Evolutionary conservation across 441 rosid genomes (phyloP).

Genomic region (Biscutella laevigata): DNA sequence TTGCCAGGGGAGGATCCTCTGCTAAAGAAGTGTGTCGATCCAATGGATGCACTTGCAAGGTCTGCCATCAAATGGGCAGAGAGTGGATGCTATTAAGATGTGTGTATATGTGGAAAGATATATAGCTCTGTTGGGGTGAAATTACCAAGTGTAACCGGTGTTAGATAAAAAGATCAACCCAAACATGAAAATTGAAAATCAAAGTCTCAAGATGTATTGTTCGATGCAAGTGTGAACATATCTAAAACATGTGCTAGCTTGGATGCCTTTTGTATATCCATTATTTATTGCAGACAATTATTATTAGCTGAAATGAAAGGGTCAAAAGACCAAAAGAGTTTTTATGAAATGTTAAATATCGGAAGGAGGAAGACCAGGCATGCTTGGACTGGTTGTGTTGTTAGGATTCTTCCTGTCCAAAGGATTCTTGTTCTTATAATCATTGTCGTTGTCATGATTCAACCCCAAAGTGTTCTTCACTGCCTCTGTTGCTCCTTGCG

Average conservation of each 20-base stretch:
- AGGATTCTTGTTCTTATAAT: slow-evolving; percentile 23
- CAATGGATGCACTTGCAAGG: slow-evolving; percentile 61
- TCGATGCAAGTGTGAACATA: slow-evolving; percentile 14
- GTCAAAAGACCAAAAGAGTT: background rate
- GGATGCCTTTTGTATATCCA: background rate
- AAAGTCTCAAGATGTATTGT: slow-evolving; percentile 8
- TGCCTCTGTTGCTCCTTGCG: slow-evolving; percentile 46
- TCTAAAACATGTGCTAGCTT: slow-evolving; percentile 4
- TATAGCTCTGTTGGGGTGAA: background rate
- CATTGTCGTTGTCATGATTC: slow-evolving; percentile 23
- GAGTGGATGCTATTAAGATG: slow-evolving; percentile 8
- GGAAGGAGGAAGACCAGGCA: slow-evolving; percentile 30
- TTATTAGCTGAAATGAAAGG: background rate
- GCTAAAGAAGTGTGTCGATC: slow-evolving; percentile 59
- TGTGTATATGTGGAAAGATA: background rate
- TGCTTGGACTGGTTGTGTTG: slow-evolving; percentile 21
- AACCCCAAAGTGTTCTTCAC: slow-evolving; percentile 49
- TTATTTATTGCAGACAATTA: slow-evolving; percentile 14
- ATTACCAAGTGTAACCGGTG: background rate
- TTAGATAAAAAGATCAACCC: background rate
- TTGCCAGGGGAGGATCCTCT: slow-evolving; percentile 69
- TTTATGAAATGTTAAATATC: background rate
- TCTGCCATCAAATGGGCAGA: slow-evolving; percentile 54
- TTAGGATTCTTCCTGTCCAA: slow-evolving; percentile 20
- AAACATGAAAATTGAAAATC: background rate